These are phyloP conservation scores for Populus hybrid DNA, from an alignment of 441 rosid species.

Conservation along the genomic window DNA sequence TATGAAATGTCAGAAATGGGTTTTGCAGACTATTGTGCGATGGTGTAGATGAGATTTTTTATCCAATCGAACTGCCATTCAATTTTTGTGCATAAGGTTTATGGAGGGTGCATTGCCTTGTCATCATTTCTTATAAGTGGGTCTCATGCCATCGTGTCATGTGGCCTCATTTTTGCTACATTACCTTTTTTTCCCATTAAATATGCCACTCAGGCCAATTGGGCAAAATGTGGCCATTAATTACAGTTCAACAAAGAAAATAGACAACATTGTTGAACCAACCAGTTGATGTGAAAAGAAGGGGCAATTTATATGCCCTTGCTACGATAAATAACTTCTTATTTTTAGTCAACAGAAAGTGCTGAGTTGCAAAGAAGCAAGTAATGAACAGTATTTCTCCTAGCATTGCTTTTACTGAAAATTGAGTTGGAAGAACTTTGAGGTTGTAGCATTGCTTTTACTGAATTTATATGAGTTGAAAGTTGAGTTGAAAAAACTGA, in stretches of 20 bases:
- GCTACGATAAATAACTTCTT: not conserved
- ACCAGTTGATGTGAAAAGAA: not conserved
- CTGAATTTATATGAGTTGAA: no score
- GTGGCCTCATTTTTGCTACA: not conserved
- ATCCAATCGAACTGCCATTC: not conserved
- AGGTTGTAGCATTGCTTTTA: not conserved
- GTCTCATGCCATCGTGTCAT: not conserved
- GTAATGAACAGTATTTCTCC: not conserved
- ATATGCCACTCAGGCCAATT: not conserved
- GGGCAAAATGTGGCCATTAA: not conserved
- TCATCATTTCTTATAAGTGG: not conserved
- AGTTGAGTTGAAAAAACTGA: not conserved
- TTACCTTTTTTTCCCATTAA: not conserved
- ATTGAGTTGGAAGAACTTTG: not conserved
- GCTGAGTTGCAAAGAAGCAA: not conserved
- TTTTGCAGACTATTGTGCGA: not conserved
- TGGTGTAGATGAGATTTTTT: not conserved
- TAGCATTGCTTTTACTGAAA: not conserved
- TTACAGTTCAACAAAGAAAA: not conserved
- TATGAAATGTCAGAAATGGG: not conserved
- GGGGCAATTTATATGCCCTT: not conserved
- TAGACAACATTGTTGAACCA: not conserved
- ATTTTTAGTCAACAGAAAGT: not conserved
- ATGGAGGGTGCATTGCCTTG: not conserved
- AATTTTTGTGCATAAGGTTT: not conserved